Evolutionary conservation across 495 filamentous ascomycete genomes (phyloP), one percentile per base, ranked within the genome.

Genomic region (Hyaloscypha bicolor): DNA sequence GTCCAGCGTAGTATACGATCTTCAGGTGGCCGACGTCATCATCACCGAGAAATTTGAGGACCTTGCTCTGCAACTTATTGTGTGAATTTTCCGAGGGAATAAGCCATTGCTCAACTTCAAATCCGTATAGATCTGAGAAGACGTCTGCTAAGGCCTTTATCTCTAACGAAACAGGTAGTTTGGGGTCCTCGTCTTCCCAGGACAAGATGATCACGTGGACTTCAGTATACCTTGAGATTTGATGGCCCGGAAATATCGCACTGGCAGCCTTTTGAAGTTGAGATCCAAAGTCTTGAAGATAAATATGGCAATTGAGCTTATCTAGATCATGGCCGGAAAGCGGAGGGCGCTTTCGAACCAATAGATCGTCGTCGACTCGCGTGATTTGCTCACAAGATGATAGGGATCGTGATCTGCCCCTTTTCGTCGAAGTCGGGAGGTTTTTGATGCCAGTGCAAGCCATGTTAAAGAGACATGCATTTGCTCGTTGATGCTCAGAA

Each of bases 121-220:
- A 58, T 29, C 55, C 55, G 29, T 58, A 58, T 32, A 58, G 1
- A 2, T 29, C 19, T 6, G 30, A 16, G 30, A 58, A 32, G 22
- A 29, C 21, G 30, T 58, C 55, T 6, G 19, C 29, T 3, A 58
- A 31, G 30, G 21, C 8, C 8, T 32, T 19, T 16, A 58, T 58
- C 30, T 58, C 55, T 9, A 58, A 6, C 21, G 55, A 58, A 29
- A 58, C 55, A 32, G 55, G 55, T 9, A 58, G 55, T 1, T 58
- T 58, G 9, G 55, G 55, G 6, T 58, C 55, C 55, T 58, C 55
- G 29, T 58, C 55, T 32, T 58, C 22, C 55, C 55, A 58, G 14
- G 55, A 58, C 8, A 58, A 32, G 16, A 58, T 6, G 29, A 58
- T 29, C 22, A 29, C 55, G 14, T 19, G 29, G 6, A 58, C 55